Percentiles rank a stretch among this genome's conserved stretches.
These are phyloP conservation scores for Euryodendron excelsum DNA, from an alignment of 148 eudicot species.

Conservation along the genomic window DNA sequence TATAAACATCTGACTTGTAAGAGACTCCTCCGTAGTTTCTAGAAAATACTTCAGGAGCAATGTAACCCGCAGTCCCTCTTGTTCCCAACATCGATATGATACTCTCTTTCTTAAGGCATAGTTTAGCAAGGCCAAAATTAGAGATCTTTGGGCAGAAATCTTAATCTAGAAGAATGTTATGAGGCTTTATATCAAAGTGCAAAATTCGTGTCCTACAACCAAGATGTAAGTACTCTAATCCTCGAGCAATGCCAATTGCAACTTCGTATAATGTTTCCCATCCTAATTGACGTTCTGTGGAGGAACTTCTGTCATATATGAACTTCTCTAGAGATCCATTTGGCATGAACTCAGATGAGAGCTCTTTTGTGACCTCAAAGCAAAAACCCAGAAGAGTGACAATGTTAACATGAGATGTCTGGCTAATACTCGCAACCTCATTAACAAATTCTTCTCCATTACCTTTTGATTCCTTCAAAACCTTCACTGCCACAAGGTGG, in stretches of 20 bases:
- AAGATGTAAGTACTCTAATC: constrained; percentile 26
- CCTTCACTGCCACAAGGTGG: constrained; percentile 22
- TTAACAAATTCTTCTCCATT: constrained; percentile 25
- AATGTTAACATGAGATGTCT: constrained; percentile 25
- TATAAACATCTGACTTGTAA: constrained; percentile 27
- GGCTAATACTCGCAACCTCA: constrained; percentile 28
- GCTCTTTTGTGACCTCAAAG: constrained; percentile 18
- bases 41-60: constrained; percentile 24
- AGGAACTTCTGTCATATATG: neutral
- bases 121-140: constrained; percentile 23
- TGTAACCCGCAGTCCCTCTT: constrained; percentile 23
- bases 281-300: constrained; percentile 7
- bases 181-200: constrained; percentile 29
- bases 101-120: constrained; percentile 8
- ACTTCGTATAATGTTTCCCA: constrained; percentile 19
- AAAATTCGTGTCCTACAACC: constrained; percentile 18
- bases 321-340: constrained; percentile 28
- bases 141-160: constrained; percentile 23
- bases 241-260: constrained; percentile 26
- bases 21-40: constrained; percentile 17
- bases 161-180: constrained; percentile 20
- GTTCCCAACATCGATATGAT: constrained; percentile 7
- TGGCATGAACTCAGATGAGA: constrained; percentile 24
- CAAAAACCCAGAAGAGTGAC: constrained; percentile 28
- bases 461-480: constrained; percentile 18